These are phyloP conservation scores for Colletotrichum scovillei DNA, from an alignment of 2,329 filamentous ascomycete species.

Conservation along the genomic window DNA sequence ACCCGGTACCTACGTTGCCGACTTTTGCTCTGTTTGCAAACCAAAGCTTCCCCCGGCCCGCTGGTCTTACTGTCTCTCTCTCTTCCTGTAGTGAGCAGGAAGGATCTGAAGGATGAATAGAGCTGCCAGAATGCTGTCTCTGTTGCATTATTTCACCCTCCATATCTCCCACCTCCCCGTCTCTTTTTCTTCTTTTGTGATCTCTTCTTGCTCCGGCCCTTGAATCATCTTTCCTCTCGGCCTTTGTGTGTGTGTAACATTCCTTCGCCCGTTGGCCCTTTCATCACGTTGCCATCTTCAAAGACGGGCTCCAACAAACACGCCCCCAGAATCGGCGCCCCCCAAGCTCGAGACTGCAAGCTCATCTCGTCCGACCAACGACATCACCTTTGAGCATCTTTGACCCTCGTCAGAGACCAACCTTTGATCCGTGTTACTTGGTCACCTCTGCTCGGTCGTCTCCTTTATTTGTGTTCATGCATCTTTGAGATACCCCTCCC, in stretches of 20 bases:
- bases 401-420: constrained; percentile 16
- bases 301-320: constrained; percentile 22
- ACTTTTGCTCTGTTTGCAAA: constrained; percentile 9
- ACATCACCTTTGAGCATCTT: constrained; percentile 15
- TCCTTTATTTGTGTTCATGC: constrained; percentile 21
- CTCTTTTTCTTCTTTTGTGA: background rate
- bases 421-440: constrained; percentile 24
- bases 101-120: constrained; percentile 20
- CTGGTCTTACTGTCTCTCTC: constrained; percentile 15
- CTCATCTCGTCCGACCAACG: constrained; percentile 25
- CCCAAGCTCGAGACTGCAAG: background rate
- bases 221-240: background rate
- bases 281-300: constrained; percentile 3
- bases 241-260: constrained; percentile 9
- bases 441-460: constrained; percentile 22
- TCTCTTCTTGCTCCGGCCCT: background rate
- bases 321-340: constrained; percentile 7
- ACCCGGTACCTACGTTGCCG: constrained; percentile 10
- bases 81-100: constrained; percentile 5
- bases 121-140: constrained; percentile 14
- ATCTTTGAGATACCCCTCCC: constrained; percentile 34
- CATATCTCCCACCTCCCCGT: background rate
- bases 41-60: constrained; percentile 8
- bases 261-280: background rate
- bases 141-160: constrained; percentile 20